phyloP scores from a whole-genome alignment of 495 filamentous ascomycete genomes.

The Trichoderma virens region DNA sequence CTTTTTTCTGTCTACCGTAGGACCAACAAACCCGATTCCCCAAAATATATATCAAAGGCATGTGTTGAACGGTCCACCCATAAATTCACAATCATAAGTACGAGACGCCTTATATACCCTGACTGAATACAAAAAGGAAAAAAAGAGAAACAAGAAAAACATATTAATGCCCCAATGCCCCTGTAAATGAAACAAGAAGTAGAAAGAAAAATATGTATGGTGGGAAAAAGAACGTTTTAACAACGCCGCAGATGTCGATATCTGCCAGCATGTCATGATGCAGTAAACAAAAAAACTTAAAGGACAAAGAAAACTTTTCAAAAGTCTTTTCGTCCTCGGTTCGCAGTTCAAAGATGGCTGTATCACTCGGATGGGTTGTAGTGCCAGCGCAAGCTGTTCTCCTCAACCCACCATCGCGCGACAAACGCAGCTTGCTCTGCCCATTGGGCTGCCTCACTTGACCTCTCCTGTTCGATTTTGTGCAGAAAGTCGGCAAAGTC shows the following conservation, averaged over 20 bases:
- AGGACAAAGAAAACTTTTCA: neutral
- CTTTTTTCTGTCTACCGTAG: neutral
- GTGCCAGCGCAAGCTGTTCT: constrained; percentile 7
- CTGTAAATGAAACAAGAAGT: neutral
- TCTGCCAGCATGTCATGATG: neutral
- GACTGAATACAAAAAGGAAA: neutral
- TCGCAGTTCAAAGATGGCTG: neutral
- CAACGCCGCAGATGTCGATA: neutral
- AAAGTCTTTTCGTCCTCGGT: neutral
- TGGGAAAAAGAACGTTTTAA: neutral
- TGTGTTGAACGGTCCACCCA: constrained; percentile 1
- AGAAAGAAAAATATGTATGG: neutral
- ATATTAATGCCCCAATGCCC: constrained; percentile 8
- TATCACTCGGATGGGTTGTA: neutral
- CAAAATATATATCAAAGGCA: neutral
- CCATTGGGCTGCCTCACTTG: constrained; percentile 34
- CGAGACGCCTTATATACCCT: constrained; percentile 4
- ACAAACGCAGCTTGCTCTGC: constrained; percentile 28
- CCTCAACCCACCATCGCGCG: constrained; percentile 8
- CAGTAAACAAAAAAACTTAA: neutral
- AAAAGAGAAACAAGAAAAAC: neutral
- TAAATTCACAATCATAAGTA: constrained; percentile 2
- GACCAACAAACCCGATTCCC: neutral
- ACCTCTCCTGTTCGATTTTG: constrained; percentile 23
- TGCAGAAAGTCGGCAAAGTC: constrained; percentile 24